These are phyloP conservation scores for Saccharomyces uvarum DNA, from an alignment of 1,139 yeast species.

Conservation along the genomic window DNA sequence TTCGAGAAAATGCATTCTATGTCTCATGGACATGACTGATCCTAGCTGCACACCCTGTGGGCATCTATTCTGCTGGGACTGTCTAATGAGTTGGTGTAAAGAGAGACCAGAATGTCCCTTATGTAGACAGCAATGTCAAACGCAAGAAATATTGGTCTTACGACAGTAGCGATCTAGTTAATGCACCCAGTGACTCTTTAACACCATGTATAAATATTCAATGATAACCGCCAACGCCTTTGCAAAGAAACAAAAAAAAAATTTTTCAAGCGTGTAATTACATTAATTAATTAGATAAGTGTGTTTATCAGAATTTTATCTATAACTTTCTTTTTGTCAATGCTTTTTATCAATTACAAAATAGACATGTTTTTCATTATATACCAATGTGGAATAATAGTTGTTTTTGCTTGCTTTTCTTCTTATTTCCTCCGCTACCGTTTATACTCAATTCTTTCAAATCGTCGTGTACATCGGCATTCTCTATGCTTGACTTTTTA, in stretches of 20 bases:
- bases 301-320: neutral
- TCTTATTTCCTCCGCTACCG: constrained; percentile 17
- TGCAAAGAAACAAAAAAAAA: neutral
- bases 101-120: constrained; percentile 88
- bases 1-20: constrained; percentile 74
- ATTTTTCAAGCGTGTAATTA: neutral
- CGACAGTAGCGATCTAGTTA: constrained; percentile 28
- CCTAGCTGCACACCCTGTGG: constrained; percentile 91
- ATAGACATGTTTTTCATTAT: constrained; percentile 7
- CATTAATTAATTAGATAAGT: constrained; percentile 6
- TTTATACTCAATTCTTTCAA: constrained; percentile 4
- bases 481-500: constrained; percentile 8
- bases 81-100: constrained; percentile 82
- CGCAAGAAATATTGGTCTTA: constrained; percentile 68
- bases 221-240: neutral
- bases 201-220: neutral
- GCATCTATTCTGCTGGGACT: constrained; percentile 87
- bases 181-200: neutral
- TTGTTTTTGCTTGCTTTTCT: constrained; percentile 40
- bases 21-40: constrained; percentile 69
- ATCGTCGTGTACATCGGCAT: constrained; percentile 8
- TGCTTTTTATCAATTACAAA: neutral
- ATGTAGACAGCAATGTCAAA: constrained; percentile 69
- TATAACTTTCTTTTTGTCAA: neutral
- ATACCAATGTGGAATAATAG: constrained; percentile 40